phyloP scores from a whole-genome alignment of 179 eudicot genomes.

The Pouteria campechiana region DNA sequence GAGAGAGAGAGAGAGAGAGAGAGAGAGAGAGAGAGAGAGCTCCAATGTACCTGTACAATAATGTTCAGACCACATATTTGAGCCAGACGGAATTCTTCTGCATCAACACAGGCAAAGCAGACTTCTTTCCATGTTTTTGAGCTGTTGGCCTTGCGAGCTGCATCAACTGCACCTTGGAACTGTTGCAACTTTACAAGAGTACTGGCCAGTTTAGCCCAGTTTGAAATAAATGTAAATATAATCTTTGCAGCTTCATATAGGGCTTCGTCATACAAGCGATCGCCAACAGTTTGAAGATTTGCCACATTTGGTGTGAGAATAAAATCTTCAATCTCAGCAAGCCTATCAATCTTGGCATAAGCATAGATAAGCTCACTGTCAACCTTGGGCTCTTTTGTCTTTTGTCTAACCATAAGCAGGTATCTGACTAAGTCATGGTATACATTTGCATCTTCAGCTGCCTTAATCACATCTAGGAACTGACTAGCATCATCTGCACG shows the following conservation, averaged over 20 bases:
- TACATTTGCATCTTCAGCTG: conserved; percentile 33
- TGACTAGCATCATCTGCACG: conserved; percentile 42
- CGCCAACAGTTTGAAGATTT: conserved; percentile 42
- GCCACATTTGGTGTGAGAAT: conserved; percentile 47
- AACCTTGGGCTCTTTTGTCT: conserved; percentile 44
- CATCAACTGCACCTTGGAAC: conserved; percentile 51
- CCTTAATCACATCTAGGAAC: conserved; percentile 40
- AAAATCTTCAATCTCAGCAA: conserved; percentile 38
- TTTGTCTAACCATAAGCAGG: conserved; percentile 40
- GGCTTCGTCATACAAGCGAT: conserved; percentile 35
- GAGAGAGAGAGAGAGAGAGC: neutral
- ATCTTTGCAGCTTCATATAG: conserved; percentile 44
- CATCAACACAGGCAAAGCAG: conserved; percentile 51
- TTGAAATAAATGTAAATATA: conserved; percentile 37
- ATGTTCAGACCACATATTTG: conserved; percentile 47
- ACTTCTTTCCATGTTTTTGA: conserved; percentile 50
- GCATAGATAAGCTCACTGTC: conserved; percentile 46
- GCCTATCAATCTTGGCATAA: conserved; percentile 36
- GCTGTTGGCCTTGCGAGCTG: conserved; percentile 47
- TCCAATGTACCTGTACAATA: conserved; percentile 31
- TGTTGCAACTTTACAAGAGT: conserved; percentile 38
- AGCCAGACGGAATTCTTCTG: conserved; percentile 44
- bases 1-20: neutral
- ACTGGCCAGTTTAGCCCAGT: conserved; percentile 43
- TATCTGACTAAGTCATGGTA: conserved; percentile 43